Percentiles rank a stretch among this genome's conserved stretches.
These are phyloP conservation scores for Actinidia polygama DNA, from an alignment of 179 eudicot species.

Conservation along the genomic window DNA sequence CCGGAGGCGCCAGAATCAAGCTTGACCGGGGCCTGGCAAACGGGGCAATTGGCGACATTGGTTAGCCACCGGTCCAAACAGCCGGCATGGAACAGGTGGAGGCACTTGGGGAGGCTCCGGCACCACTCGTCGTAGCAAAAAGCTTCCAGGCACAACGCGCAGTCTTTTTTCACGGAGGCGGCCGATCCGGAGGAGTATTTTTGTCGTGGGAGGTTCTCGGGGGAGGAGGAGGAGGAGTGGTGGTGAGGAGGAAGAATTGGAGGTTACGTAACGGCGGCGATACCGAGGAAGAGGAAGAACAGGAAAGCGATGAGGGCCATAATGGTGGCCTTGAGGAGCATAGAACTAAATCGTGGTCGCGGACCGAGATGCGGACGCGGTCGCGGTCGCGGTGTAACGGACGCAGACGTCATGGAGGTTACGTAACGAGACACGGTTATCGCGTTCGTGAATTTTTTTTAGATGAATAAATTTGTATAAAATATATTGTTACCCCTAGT, in stretches of 20 bases:
- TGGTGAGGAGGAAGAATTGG: slow-evolving; percentile 60
- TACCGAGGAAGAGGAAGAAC: slow-evolving; percentile 63
- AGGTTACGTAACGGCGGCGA: slow-evolving; percentile 65
- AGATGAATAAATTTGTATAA: too few species aligned
- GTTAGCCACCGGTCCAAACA: slow-evolving; percentile 74
- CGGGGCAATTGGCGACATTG: slow-evolving; percentile 63
- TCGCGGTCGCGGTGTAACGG: too few species aligned
- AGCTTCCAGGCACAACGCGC: slow-evolving; percentile 70
- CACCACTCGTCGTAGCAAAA: slow-evolving; percentile 52
- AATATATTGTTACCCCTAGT: too few species aligned
- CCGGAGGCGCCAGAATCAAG: slow-evolving; percentile 10
- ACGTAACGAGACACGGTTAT: too few species aligned
- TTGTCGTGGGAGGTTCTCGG: slow-evolving; percentile 19
- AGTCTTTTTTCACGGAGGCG: slow-evolving; percentile 18
- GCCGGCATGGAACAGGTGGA: slow-evolving; percentile 56
- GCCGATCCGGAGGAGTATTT: neutral
- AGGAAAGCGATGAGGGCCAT: slow-evolving; percentile 63
- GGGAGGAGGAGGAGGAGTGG: slow-evolving; percentile 13
- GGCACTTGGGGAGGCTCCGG: slow-evolving; percentile 52
- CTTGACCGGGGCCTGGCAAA: slow-evolving; percentile 58
- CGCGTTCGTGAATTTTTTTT: too few species aligned
- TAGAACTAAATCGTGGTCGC: too few species aligned
- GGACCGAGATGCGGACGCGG: too few species aligned
- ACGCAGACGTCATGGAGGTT: too few species aligned
- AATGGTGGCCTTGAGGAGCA: slow-evolving; percentile 58